Evolutionary conservation across 2,329 filamentous ascomycete genomes (phyloP).

Genomic region (Lithohypha guttulata): DNA sequence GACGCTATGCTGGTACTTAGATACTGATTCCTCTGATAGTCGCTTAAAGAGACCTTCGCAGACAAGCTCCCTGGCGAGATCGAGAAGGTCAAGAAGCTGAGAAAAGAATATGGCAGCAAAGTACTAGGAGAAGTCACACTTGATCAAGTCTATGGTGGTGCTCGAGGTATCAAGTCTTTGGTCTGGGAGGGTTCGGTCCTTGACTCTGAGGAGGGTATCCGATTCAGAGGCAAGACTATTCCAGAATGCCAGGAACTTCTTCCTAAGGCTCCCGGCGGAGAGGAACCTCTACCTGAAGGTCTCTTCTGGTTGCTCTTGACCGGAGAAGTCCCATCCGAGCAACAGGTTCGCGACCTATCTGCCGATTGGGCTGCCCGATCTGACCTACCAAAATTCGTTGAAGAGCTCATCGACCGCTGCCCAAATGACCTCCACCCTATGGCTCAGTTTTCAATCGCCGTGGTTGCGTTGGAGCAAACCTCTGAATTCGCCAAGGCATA

Average conservation of each 20-base stretch:
- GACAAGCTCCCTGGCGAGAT: constrained; percentile 92
- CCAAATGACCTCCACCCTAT: constrained; percentile 98
- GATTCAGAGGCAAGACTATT: constrained; percentile 98
- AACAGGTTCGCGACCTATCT: constrained; percentile 96
- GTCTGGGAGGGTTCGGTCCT: constrained; percentile 99
- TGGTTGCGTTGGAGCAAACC: constrained; percentile 96
- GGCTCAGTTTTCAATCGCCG: constrained; percentile 97
- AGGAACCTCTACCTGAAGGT: constrained; percentile 95
- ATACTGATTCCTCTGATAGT: constrained; percentile 61
- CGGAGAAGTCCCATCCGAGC: constrained; percentile 91
- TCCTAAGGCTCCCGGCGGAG: constrained; percentile 90
- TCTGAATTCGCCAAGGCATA: constrained; percentile 98
- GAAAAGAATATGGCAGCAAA: constrained; percentile 91
- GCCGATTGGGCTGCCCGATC: constrained; percentile 98
- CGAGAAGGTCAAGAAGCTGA: constrained; percentile 97
- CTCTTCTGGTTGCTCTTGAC: constrained; percentile 99
- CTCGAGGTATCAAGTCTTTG: constrained; percentile 94
- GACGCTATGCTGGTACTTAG: constrained; percentile 81
- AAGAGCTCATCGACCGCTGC: constrained; percentile 99
- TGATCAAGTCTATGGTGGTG: constrained; percentile 98
- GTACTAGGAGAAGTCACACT: constrained; percentile 96
- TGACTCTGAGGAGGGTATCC: constrained; percentile 97
- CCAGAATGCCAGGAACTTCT: constrained; percentile 97
- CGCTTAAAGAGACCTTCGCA: constrained; percentile 96
- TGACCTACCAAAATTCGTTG: constrained; percentile 93